Evolutionary conservation across 495 filamentous ascomycete genomes (phyloP), one percentile per base, ranked within the genome.

Genomic region (Achaetomiella virescens): DNA sequence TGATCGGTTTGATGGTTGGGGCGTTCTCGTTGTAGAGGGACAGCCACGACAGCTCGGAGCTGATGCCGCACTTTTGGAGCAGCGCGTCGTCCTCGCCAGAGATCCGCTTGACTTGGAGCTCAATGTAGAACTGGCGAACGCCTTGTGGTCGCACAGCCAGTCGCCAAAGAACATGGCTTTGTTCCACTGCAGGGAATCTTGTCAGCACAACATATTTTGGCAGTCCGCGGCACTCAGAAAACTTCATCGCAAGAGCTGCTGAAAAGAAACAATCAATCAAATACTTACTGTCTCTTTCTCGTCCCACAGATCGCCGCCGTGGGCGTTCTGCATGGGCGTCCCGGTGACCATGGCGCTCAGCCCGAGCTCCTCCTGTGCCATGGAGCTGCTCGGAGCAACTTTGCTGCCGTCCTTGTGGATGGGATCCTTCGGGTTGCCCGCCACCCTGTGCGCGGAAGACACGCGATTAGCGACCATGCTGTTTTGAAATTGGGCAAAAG

Each of bases 91-190:
- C 55, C 20, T 48, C 52, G 17, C 61, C 63, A 9, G 61, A 57
- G 48, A 68, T 56, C 25, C 62, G 43, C 58, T 68, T 68, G 53
- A 65, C 31, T 36, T 68, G 66, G n/a, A 66, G 57, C 55, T 66
- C 63, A 36, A 62, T 18, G 44, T 57, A 68, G 38, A 27, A 38
- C 17, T 52, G 40, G 48, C 46, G 55, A 40, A 63, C 42, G n/a
- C 52, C 15, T 52, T 52, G 20, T 43, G 18, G 42, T 48, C 25
- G 18, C 43, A 33, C 27, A 65, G 21, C 60, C 60, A 63, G 48
- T 62, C 61, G 31, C 60, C 63, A 36, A 53, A 57, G 47, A 62
- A 55, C 49, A 60, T 35, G 11, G 53, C 12, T 38, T 62, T 63
- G 53, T 48, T 49, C 65, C 63, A 68, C 55, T 60, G 29, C 15